Evolutionary conservation across 257 asterid species (phyloP), one percentile per base, ranked within the genome.

Genomic region (Cynanchum wilfordii): DNA sequence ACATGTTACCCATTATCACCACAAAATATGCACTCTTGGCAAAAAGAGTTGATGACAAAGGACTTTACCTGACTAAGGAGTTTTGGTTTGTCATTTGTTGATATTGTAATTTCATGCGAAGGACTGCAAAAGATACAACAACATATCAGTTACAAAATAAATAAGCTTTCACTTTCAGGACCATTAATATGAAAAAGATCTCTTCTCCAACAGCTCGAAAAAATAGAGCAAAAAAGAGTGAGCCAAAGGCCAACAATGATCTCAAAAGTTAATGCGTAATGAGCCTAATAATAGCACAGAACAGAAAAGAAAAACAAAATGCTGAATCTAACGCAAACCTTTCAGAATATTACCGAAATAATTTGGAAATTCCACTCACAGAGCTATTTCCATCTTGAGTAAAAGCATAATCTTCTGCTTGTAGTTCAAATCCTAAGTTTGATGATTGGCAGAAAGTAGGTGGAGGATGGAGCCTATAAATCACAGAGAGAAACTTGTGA

Each of bases 41-140:
- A 56, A 22, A 68, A 62, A 16, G 36, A 25, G 22, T 20, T 24
- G 44, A 68, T 49, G 72, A n/a, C 45, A 70, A 76, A 71, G 74
- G 45, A 74, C 66, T 40, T 71, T 81, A 93, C 98, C 89, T 77
- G 80, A 79, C 88, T 85, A 71, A 93, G 98, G 76, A 93, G 97
- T 80, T 89, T 93, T 51, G 96, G 89, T 86, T 89, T 88, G 90
- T 93, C 97, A 76, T 81, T 84, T 2, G 91, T 86, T 56, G 97
- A 93, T 79, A 93, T 89, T 20, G 97, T 88, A 69, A 93, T 79
- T 80, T 93, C 98, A 75, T 90, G 89, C 67, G 76, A 74, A 67
- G 90, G 85, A 86, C 98, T 93, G 79, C 73, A 76, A 78, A 52
- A 73, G 20, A 55, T 70, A 65, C 20, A 67, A 66, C 7, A 63